Conservation (phyloP, 73 alveolate genomes). For the Blepharisma stoltei region DNA sequence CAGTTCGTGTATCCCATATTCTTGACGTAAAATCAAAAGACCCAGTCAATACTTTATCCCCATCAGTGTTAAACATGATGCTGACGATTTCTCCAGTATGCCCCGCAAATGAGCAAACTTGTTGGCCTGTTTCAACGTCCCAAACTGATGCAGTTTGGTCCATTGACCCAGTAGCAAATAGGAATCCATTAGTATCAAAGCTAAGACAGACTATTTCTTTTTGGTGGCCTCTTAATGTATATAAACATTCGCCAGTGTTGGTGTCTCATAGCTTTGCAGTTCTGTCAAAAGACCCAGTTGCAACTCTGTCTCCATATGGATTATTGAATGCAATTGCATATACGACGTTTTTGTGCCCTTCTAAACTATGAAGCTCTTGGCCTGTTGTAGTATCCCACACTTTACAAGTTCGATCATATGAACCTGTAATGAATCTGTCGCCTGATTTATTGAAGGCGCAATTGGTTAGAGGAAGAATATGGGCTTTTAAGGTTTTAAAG, state of each 20-base stretch:
- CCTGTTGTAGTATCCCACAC: constrained; percentile 96
- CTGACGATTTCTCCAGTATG: constrained; percentile 94
- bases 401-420: constrained; percentile 99
- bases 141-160: constrained; percentile 96
- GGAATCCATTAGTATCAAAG: constrained; percentile 91
- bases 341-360: constrained; percentile 99
- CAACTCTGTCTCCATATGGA: constrained; percentile 91
- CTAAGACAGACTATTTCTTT: constrained; percentile 98
- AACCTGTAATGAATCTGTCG: constrained; percentile 70
- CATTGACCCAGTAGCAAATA: constrained; percentile 93
- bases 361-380: constrained; percentile 83
- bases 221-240: constrained; percentile 96
- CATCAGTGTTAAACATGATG: constrained; percentile 98
- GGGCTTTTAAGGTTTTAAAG: constrained; percentile 96
- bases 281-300: constrained; percentile 45
- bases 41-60: constrained; percentile 98
- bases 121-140: constrained; percentile 71
- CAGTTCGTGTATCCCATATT: constrained; percentile 97
- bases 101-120: constrained; percentile 52
- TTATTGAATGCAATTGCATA: constrained; percentile 99
- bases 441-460: constrained; percentile 98
- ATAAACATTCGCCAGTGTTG: constrained; percentile 93
- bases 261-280: constrained; percentile 98
- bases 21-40: constrained; percentile 98
- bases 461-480: constrained; percentile 98